phyloP scores from a whole-genome alignment of 768 basidiomycete species.

The Zangia roseola region DNA sequence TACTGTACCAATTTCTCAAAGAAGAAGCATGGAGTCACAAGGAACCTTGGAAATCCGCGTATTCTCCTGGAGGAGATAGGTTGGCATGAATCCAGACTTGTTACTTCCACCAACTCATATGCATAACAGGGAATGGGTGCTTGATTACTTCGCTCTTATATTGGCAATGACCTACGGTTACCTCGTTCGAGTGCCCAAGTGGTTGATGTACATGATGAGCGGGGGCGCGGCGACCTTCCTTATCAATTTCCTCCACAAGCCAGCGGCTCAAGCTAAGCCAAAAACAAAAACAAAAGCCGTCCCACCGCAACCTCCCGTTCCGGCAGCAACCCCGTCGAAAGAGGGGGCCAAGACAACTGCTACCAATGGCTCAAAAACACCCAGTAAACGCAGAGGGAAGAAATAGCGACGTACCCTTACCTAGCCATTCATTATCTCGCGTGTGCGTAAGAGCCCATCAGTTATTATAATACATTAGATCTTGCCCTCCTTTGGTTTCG shows the following conservation, averaged over 20 bases:
- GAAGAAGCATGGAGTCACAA: constrained; percentile 60
- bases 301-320: constrained; percentile 1
- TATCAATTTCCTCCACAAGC: constrained; percentile 61
- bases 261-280: constrained; percentile 1
- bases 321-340: constrained; percentile 2
- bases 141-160: constrained; percentile 55
- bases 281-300: constrained; percentile 5
- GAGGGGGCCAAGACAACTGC: constrained; percentile 15
- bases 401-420: constrained; percentile 7
- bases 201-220: constrained; percentile 64
- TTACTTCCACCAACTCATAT: constrained; percentile 10
- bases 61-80: constrained; percentile 77
- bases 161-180: constrained; percentile 53
- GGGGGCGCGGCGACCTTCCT: constrained; percentile 67
- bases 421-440: not conserved
- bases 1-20: constrained; percentile 64
- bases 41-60: constrained; percentile 68
- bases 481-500: not conserved
- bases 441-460: not conserved
- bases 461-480: not conserved
- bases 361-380: constrained; percentile 18
- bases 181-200: constrained; percentile 60
- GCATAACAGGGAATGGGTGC: constrained; percentile 57
- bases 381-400: constrained; percentile 30
- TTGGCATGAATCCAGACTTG: constrained; percentile 27